Percentiles rank a stretch among this genome's conserved stretches.
Conservation (phyloP, 305 asterid genomes). For the Fraxinus floribunda region DNA sequence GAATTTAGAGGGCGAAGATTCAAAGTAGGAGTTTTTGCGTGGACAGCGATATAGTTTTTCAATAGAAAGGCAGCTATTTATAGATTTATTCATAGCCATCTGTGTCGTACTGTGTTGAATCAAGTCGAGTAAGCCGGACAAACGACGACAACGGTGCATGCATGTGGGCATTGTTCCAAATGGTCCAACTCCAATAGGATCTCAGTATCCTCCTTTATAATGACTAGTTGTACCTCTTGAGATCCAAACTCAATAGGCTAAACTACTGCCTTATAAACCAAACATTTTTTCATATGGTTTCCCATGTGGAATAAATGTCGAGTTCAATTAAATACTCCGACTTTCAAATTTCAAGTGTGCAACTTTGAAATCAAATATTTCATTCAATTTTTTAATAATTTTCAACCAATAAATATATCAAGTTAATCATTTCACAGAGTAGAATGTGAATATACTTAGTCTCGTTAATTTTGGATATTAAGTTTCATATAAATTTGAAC, state of each 20-base stretch:
- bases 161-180: background rate
- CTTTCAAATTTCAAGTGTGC: background rate
- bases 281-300: background rate
- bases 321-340: background rate
- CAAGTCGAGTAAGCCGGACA: background rate
- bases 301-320: background rate
- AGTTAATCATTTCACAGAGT: background rate
- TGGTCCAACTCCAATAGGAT: background rate
- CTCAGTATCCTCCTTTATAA: background rate
- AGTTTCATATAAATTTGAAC: background rate
- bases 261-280: background rate
- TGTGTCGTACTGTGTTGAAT: background rate
- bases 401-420: background rate
- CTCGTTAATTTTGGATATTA: background rate
- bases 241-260: background rate
- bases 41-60: background rate
- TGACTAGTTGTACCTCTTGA: background rate
- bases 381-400: no score
- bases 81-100: background rate
- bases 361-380: background rate
- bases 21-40: background rate
- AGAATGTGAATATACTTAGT: background rate
- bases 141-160: background rate
- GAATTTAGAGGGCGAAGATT: background rate
- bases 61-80: background rate